Conservation (phyloP, 108 stramenopile genomes). For the Cyclotella kingstonii region DNA sequence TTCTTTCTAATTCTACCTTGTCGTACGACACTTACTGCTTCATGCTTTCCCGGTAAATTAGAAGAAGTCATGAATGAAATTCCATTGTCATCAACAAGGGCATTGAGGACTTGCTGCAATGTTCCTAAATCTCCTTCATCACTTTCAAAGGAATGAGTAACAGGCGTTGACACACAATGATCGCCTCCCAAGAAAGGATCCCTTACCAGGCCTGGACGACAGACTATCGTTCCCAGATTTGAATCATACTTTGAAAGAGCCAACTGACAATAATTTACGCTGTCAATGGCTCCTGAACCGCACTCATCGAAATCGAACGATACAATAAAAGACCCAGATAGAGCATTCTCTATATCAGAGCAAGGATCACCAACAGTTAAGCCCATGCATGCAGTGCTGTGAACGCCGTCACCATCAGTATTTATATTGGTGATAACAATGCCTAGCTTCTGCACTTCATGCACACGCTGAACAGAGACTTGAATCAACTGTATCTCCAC, state of each 20-base stretch:
- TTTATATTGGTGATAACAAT: constrained; percentile 53
- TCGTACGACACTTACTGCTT: constrained; percentile 32
- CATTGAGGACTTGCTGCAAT: constrained; percentile 37
- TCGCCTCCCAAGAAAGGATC: constrained; percentile 43
- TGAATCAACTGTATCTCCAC: constrained; percentile 67
- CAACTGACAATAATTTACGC: constrained; percentile 57
- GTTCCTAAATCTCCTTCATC: constrained; percentile 43
- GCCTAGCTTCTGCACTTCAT: constrained; percentile 68
- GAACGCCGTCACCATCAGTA: constrained; percentile 41
- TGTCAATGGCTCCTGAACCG: constrained; percentile 19
- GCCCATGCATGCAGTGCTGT: constrained; percentile 42
- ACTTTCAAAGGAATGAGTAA: constrained; percentile 16
- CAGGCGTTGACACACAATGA: constrained; percentile 44
- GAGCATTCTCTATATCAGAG: constrained; percentile 49
- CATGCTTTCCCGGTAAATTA: constrained; percentile 30
- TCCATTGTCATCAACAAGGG: constrained; percentile 48
- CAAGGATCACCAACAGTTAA: constrained; percentile 48
- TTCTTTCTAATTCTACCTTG: constrained; percentile 45
- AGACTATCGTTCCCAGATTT: constrained; percentile 32
- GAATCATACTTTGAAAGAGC: constrained; percentile 44
- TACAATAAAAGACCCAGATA: constrained; percentile 55
- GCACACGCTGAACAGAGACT: constrained; percentile 51
- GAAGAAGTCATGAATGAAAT: constrained; percentile 42
- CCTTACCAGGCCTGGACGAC: constrained; percentile 44
- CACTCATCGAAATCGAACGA: constrained; percentile 68